Base-by-base conservation (phyloP, 2,329 filamentous ascomycete species). In the Coleophoma eucalyptorum region DNA sequence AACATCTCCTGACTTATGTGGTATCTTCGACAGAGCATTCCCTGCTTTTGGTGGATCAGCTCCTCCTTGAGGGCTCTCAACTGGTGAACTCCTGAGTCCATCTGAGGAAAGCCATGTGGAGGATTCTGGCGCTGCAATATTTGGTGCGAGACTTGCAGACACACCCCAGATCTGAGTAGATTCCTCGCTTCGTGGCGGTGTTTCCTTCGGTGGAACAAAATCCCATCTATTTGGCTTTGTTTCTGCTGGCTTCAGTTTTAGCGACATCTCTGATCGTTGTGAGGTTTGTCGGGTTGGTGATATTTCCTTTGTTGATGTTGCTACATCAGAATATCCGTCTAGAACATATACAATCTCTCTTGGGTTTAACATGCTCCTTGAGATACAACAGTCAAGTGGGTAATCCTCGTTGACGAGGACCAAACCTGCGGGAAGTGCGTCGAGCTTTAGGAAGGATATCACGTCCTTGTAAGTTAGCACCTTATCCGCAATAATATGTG, bases 401-500 rank as follows among this genome's bases (percentile, higher is more conserved):
- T 87, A 93, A 0, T 75, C 71, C 45, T 89, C 84, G 51, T 84
- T 86, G 11, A 91, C 84, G 3, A 96, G 59, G 2, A 75, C 59
- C 12, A 81, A 64, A n/a, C 67, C 61, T 5, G 70, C 64, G 41
- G 71, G 59, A 20, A 63, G 18, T n/a, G 43, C 16, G 2, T 41
- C 61, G n/a, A 61, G 58, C 31, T 50, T 77, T 32, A 90, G 64
- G 54, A 80, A 75, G 11, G 69, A 72, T 49, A 84, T 65, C 6
- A 96, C 72, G 50, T 91, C 80, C 4, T 75, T 68, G 62, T 84
- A 92, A 1, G 71, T 72, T 46, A 94, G 69, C 1, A 69, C 69
- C 56, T 83, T 86, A 63, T 97, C 92, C 2, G 90, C 85, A 52
- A 97, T 77, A 45, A 96, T 72, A 69, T 96, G 90, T 1, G 87